These are phyloP conservation scores for Penicillium crystallinum DNA, from an alignment of 495 filamentous ascomycete genomes.

Conservation along the genomic window DNA sequence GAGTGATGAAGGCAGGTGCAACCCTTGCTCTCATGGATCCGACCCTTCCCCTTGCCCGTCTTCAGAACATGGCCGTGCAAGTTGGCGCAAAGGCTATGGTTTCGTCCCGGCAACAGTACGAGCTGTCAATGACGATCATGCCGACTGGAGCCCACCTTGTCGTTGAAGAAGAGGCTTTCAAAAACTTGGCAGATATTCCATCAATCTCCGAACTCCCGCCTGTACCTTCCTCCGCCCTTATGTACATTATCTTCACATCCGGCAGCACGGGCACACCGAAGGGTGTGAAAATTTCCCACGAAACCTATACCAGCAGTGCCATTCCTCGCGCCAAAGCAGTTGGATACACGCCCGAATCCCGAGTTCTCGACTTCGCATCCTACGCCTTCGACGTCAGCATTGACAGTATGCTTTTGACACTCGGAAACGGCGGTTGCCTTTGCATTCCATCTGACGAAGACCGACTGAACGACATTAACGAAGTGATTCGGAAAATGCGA, in stretches of 20 bases:
- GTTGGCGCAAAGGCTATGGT: constrained; percentile 32
- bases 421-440: constrained; percentile 44
- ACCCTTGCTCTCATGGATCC: constrained; percentile 38
- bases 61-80: constrained; percentile 34
- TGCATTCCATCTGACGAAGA: constrained; percentile 49
- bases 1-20: constrained; percentile 39
- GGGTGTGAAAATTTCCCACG: constrained; percentile 49
- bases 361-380: constrained; percentile 42
- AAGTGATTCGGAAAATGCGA: constrained; percentile 38
- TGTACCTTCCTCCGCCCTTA: constrained; percentile 27
- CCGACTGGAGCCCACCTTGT: constrained; percentile 24
- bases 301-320: constrained; percentile 38
- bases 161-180: constrained; percentile 21
- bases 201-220: constrained; percentile 10
- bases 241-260: constrained; percentile 49
- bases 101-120: constrained; percentile 24
- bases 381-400: constrained; percentile 48
- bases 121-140: constrained; percentile 23
- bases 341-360: constrained; percentile 30
- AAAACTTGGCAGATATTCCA: background rate
- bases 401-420: constrained; percentile 40
- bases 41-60: constrained; percentile 32
- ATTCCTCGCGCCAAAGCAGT: constrained; percentile 33
- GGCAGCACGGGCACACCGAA: constrained; percentile 53
- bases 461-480: constrained; percentile 44